Base-by-base conservation (phyloP, 768 basidiomycete species). In the Collybiopsis luxurians region DNA sequence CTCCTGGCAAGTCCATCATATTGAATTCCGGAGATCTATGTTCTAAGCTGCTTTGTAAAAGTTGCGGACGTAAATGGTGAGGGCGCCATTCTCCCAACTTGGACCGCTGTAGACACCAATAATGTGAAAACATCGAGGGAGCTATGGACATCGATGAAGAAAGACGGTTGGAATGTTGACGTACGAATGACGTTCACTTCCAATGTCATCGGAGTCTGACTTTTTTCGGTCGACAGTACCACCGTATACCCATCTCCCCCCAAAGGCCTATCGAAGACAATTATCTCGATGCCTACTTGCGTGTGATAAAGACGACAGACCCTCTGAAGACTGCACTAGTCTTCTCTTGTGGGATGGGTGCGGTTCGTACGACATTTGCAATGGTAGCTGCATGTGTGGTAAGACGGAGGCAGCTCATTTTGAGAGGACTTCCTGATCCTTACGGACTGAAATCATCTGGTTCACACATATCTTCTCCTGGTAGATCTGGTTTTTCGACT, bases 281-380 rank as follows among this genome's bases (percentile, higher is more conserved):
- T 66, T 98, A 99, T 70, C 84, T 99, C 17, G 97, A 98, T 70
- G 90, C 91, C 0, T 99, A 98, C 68, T 77, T 95, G 19, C 80
- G 79, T 2, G 86, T 96, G 31, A 89, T 99, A 57, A 83, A 85
- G 60, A 71, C 80, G 38, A 83, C 89, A 0, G 91, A 96, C 63
- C 95, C 96, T 2, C 73, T 87, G 3, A 76, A 77, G 17, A 94
- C 93, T 0, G 86, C 90, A 0, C 75, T 98, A 19, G 90, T 98
- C 3, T 98, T 98, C 69, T 94, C 90, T 48, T 98, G 96, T 68
- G 96, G 97, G 30, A 94, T 96, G 86, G 97, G 97, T 44, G 93
- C 92, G 2, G 95, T 98, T 1, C 82, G 96, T 19, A 95, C 95
- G 2, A 98, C 95, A 0, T 98, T 97, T 66, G 94, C 92, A 2